Base-by-base conservation (phyloP, 2,329 filamentous ascomycete genomes). In the Nemania sp. region DNA sequence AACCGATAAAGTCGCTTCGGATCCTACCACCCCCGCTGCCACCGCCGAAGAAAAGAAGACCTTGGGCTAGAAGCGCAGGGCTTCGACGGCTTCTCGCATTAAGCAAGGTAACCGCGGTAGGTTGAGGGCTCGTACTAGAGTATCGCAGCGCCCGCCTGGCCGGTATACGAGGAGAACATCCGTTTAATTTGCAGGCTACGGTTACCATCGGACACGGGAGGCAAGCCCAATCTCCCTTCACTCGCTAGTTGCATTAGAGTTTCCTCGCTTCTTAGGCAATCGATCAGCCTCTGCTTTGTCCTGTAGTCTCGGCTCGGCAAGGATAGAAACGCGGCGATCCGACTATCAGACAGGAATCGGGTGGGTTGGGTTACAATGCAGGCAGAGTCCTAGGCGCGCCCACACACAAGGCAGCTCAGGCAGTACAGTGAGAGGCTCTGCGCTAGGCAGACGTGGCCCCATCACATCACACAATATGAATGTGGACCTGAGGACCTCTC, bases 41-140 rank as follows among this genome's bases (percentile, higher is more conserved):
- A 46, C 51, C 8, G 43, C 36, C 20, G 56, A 55, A 53, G 64
- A 66, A 24, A 65, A 68, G 62, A 68, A 67, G 54, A 54, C 31
- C n/a, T 28, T 59, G 23, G 44, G 36, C 48, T 68, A 66, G 64
- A 55, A 52, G 52, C 56, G 30, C 48, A 56, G 34, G 39, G 41
- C 49, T n/a, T 56, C 47, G 34, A 49, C 47, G 26, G 19, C 47
- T 37, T 34, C 52, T 17, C 46, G 31, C 23, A 24, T 24, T 15
- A 56, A 45, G 34, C 43, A 46, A 28, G 54, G 43, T 44, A 56
- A 44, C 42, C 40, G 44, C 14, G 30, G 31, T 33, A 48, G 44
- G n/a, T 33, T 41, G 15, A 57, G 28, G 24, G n/a, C 54, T 14
- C 50, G 19, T 28, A 20, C 46, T 36, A 45, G 40, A 28, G n/a